Base-by-base conservation (phyloP, 495 filamentous ascomycete genomes). In the Xylaria intraflava region DNA sequence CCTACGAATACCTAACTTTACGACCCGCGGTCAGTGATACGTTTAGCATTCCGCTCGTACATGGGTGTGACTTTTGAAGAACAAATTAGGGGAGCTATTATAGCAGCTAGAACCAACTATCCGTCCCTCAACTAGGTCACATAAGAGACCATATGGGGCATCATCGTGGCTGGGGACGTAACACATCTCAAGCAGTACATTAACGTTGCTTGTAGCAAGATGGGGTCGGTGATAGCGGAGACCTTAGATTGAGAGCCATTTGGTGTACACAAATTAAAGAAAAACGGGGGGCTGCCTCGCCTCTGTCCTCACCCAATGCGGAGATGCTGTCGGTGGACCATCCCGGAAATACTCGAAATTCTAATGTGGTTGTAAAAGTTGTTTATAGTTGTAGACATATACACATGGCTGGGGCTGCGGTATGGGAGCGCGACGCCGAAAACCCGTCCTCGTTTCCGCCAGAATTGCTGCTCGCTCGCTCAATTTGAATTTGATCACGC, bases 301-400 rank as follows among this genome's bases (percentile, higher is more conserved):
- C 44, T 54, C 51, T 54, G 47, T 39, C 35, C 23, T 45, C 41
- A 46, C 51, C 23, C 35, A 24, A 41, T 47, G 52, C 33, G 27
- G 41, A 17, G 24, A 8, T 33, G 49, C 17, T 30, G 24, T 41
- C 52, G 5, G 19, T 35, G 24, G 1, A 11, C 29, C 36, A 14
- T 27, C 45, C 26, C 45, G 24, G 33, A 45, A 38, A 53, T n/a
- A 50, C 20, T 38, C 55, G 12, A 41, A 41, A 48, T 55, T 56
- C 48, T 53, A 56, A 51, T 46, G 41, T 31, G 41, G 46, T 23
- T 29, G 42, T 45, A 20, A 40, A 39, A 53, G 36, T 47, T 48
- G 39, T 58, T 55, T 46, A 46, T 53, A 50, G 36, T 56, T 33
- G 47, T 54, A 59, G 56, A 66, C 61, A 64, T 64, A 64, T 66